Evolutionary conservation across 2,329 filamentous ascomycete species (phyloP).

Genomic region (Alternaria ethzedia): DNA sequence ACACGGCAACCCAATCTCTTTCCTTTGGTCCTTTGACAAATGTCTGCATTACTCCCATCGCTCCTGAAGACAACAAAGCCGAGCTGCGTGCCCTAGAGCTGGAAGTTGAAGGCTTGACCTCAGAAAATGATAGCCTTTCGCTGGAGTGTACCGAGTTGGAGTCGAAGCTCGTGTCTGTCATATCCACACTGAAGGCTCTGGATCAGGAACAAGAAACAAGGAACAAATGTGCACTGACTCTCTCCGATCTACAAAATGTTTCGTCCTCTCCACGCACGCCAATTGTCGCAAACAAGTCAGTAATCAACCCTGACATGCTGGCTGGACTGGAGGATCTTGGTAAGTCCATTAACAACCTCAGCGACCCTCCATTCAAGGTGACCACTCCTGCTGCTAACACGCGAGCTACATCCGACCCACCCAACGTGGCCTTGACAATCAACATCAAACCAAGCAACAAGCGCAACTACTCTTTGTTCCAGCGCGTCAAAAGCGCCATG

Average conservation of each 20-base stretch:
- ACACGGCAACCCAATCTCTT: background rate
- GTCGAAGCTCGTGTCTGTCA: background rate
- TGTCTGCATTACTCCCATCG: background rate
- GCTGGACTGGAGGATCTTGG: background rate
- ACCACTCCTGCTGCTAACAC: background rate
- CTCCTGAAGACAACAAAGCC: background rate
- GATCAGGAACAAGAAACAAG: background rate
- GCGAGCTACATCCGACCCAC: background rate
- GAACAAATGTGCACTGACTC: background rate
- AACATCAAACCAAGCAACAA: conserved; percentile 10
- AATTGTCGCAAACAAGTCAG: background rate
- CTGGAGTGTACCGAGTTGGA: background rate
- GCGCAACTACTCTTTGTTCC: conserved; percentile 10
- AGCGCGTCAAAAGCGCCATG: conserved; percentile 11
- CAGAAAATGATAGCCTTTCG: background rate
- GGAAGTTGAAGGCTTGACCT: background rate
- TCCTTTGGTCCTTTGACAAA: background rate
- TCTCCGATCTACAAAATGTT: background rate
- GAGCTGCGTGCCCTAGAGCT: background rate
- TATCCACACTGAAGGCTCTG: background rate
- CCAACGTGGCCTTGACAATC: conserved; percentile 14
- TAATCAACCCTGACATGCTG: background rate
- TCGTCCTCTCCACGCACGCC: background rate
- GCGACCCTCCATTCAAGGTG: background rate
- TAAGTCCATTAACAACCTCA: background rate